These are phyloP conservation scores for Akanthomyces lecanii DNA, from an alignment of 2,329 filamentous ascomycete genomes.

Conservation along the genomic window DNA sequence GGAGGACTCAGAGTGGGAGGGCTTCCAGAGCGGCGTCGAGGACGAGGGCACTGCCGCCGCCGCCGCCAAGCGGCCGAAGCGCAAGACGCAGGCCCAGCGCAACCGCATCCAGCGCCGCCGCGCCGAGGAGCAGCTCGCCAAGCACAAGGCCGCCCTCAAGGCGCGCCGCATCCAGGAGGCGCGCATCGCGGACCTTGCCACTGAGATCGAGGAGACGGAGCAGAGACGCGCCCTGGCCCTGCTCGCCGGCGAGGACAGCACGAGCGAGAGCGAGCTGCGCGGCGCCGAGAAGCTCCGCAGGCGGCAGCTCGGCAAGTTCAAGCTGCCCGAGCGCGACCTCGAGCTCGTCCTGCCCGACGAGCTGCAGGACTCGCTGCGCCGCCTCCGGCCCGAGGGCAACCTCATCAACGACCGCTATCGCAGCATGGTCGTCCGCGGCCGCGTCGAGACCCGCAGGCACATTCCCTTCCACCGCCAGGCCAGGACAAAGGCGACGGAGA, in stretches of 20 bases:
- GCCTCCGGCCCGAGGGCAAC: conserved; percentile 94
- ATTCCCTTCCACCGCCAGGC: conserved; percentile 78
- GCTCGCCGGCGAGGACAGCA: conserved; percentile 37
- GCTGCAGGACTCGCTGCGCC: conserved; percentile 72
- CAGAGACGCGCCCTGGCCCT: conserved; percentile 36
- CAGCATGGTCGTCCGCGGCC: conserved; percentile 81
- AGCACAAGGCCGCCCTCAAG: conserved; percentile 72
- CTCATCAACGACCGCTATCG: conserved; percentile 87
- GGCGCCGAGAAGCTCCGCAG: conserved; percentile 55
- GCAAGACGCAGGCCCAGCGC: conserved; percentile 81
- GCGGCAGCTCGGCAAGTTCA: conserved; percentile 68
- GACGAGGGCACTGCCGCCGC: conserved; percentile 51
- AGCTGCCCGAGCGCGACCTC: conserved; percentile 72
- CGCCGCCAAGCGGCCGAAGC: conserved; percentile 63
- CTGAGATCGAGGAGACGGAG: conserved; percentile 58
- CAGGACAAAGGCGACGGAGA: conserved; percentile 80
- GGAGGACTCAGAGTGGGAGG: conserved; percentile 89
- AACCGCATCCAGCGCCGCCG: conserved; percentile 88
- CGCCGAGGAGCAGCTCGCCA: conserved; percentile 73
- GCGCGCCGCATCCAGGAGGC: conserved; percentile 67
- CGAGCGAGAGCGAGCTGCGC: conserved; percentile 53
- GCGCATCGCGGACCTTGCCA: conserved; percentile 58
- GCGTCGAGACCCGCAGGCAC: conserved; percentile 76
- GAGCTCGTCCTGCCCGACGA: conserved; percentile 80
- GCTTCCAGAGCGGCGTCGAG: conserved; percentile 76